A percentile compares a stretch with the other conserved stretches of the same genome.
phyloP scores from a whole-genome alignment of 169 alveolate species.

The Plasmodium falciparum region DNA sequence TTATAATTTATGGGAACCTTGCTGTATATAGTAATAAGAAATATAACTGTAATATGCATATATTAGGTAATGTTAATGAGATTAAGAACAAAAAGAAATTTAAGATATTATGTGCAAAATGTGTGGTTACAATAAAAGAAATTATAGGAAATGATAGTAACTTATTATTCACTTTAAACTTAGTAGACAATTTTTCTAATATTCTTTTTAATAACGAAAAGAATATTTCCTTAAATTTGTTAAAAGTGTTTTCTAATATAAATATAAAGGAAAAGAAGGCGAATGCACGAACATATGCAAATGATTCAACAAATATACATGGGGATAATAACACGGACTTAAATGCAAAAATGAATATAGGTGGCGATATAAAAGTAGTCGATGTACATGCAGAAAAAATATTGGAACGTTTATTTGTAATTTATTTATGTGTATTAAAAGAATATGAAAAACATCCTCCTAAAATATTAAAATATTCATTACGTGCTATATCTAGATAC shows the following conservation, averaged over 20 bases:
- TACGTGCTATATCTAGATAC: conserved; percentile 37
- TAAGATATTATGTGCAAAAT: conserved; percentile 33
- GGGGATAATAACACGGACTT: conserved; percentile 6
- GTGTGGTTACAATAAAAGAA: conserved; percentile 38
- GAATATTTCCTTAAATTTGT: conserved; percentile 26
- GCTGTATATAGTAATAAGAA: conserved; percentile 15
- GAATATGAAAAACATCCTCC: conserved; percentile 31
- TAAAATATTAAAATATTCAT: conserved; percentile 26
- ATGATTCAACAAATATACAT: not conserved
- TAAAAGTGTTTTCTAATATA: conserved; percentile 42
- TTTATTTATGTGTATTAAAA: conserved; percentile 60
- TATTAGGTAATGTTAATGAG: too few relatives aligned
- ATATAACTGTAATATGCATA: not conserved
- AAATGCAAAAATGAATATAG: conserved; percentile 34
- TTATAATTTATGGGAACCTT: conserved; percentile 34
- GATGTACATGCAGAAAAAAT: conserved; percentile 60
- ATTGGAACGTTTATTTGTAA: conserved; percentile 54
- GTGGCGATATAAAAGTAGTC: conserved; percentile 65
- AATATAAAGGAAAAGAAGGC: conserved; percentile 48
- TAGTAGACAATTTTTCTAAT: conserved; percentile 38
- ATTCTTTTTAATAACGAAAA: conserved; percentile 33
- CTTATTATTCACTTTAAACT: conserved; percentile 20
- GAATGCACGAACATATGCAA: conserved; percentile 43
- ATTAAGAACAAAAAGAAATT: not conserved
- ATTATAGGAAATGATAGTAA: conserved; percentile 63